Evolutionary conservation across 495 filamentous ascomycete species (phyloP).

Genomic region (Gamarada debralockiae): DNA sequence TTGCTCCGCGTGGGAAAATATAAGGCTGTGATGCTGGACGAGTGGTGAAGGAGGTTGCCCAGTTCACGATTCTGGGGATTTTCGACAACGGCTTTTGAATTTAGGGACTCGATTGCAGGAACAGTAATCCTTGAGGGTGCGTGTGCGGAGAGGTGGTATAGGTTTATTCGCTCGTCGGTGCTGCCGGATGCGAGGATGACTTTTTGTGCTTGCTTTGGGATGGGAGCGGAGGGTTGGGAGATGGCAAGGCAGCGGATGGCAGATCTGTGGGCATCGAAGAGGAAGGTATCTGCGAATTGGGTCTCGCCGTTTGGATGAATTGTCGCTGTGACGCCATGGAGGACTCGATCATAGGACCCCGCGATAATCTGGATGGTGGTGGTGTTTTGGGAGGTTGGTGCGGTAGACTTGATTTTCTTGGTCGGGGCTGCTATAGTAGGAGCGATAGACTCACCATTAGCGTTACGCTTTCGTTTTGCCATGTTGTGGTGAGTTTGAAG

Average conservation of each 20-base stretch:
- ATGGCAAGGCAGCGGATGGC: constrained; percentile 87
- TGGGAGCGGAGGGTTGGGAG: constrained; percentile 66
- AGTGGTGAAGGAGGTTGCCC: constrained; percentile 82
- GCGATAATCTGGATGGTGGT: constrained; percentile 81
- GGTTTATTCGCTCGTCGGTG: constrained; percentile 90
- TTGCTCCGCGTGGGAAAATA: constrained; percentile 84
- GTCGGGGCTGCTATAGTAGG: constrained; percentile 18
- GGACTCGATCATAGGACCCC: constrained; percentile 89
- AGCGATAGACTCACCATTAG: constrained; percentile 17
- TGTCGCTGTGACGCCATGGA: constrained; percentile 85
- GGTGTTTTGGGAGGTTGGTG: constrained; percentile 24
- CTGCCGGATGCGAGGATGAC: constrained; percentile 84
- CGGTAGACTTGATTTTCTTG: constrained; percentile 39
- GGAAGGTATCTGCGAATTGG: constrained; percentile 87
- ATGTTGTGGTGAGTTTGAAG: constrained; percentile 38
- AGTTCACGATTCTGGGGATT: constrained; percentile 86
- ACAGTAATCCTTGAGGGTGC: constrained; percentile 43
- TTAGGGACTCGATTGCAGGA: constrained; percentile 51
- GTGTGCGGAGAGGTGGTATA: constrained; percentile 82
- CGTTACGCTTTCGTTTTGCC: constrained; percentile 71
- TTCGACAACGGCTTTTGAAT: constrained; percentile 66
- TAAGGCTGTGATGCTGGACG: constrained; percentile 71
- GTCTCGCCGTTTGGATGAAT: constrained; percentile 47
- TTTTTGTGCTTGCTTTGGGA: constrained; percentile 57
- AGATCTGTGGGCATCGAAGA: constrained; percentile 90